phyloP scores from a whole-genome alignment of 768 basidiomycete genomes.

The Gymnopilus dilepis region DNA sequence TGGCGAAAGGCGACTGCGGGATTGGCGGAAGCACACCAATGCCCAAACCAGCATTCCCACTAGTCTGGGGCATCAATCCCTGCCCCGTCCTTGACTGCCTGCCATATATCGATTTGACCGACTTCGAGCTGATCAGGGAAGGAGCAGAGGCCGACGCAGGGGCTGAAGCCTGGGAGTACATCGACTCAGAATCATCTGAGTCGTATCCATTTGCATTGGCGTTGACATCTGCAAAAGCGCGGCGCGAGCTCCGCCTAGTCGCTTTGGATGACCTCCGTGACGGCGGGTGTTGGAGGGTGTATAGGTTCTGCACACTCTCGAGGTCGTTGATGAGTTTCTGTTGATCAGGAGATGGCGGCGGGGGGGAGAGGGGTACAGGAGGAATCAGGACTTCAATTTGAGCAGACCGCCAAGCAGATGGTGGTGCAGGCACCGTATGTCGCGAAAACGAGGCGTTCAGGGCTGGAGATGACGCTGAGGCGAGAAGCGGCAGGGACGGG shows the following conservation, averaged over 20 bases:
- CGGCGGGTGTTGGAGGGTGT: neutral
- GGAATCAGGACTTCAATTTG: neutral
- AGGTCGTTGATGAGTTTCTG: neutral
- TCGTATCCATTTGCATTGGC: conserved; percentile 5
- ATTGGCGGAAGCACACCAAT: conserved; percentile 2
- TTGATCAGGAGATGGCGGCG: neutral
- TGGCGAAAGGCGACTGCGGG: conserved; percentile 16
- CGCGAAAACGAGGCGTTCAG: neutral
- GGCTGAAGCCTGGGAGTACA: conserved; percentile 29
- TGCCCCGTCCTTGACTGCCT: neutral
- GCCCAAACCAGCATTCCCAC: neutral
- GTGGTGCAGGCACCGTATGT: neutral
- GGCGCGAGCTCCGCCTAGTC: conserved; percentile 7
- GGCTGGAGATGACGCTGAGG: neutral
- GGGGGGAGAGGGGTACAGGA: neutral
- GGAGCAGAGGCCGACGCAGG: conserved; percentile 8
- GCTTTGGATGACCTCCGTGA: neutral
- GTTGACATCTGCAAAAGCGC: neutral
- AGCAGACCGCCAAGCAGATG: neutral
- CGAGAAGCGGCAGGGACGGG: neutral
- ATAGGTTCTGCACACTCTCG: neutral
- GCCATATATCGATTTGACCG: neutral
- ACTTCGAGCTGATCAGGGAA: neutral
- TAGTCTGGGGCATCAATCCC: neutral
- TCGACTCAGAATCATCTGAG: conserved; percentile 25